Conservation (phyloP, 1,139 yeast species). For the Casaregolazyma lundiana region DNA sequence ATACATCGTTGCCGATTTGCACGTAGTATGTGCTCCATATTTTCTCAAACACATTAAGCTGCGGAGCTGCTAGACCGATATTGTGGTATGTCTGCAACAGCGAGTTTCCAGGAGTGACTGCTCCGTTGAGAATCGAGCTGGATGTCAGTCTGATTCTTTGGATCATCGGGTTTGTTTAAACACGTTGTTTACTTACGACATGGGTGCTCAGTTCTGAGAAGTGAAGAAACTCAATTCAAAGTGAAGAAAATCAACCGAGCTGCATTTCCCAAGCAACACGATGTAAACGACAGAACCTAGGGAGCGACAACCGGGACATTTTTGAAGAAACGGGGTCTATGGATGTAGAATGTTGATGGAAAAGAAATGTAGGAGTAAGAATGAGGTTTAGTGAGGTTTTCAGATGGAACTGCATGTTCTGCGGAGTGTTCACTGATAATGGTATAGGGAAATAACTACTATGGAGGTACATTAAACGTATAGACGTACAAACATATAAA, state of each 20-base stretch:
- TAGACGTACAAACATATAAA: too few species aligned
- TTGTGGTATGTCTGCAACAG: constrained; percentile 19
- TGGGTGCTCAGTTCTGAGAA: not conserved
- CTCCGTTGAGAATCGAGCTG: constrained; percentile 9
- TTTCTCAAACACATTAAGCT: constrained; percentile 43
- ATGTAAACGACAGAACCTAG: not conserved
- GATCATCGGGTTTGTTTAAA: not conserved
- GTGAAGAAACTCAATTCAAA: constrained; percentile 1
- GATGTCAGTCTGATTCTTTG: not conserved
- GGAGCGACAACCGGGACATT: not conserved
- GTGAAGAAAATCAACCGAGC: not conserved
- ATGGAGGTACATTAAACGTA: too few species aligned
- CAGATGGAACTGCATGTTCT: too few species aligned
- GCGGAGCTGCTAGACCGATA: constrained; percentile 17
- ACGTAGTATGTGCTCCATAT: constrained; percentile 85
- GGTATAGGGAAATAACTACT: too few species aligned
- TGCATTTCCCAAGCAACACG: not conserved
- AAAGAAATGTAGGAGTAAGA: too few species aligned
- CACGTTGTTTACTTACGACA: not conserved
- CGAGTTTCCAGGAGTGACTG: constrained; percentile 18
- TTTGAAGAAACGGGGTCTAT: too few species aligned
- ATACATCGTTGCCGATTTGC: constrained; percentile 68
- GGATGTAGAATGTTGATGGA: too few species aligned
- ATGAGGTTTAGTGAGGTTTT: too few species aligned
- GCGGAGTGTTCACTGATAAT: too few species aligned